A percentile compares a stretch with the other conserved stretches of the same genome.
Conservation (phyloP, 805 yeast species). For the Huiozyma sinensis region DNA sequence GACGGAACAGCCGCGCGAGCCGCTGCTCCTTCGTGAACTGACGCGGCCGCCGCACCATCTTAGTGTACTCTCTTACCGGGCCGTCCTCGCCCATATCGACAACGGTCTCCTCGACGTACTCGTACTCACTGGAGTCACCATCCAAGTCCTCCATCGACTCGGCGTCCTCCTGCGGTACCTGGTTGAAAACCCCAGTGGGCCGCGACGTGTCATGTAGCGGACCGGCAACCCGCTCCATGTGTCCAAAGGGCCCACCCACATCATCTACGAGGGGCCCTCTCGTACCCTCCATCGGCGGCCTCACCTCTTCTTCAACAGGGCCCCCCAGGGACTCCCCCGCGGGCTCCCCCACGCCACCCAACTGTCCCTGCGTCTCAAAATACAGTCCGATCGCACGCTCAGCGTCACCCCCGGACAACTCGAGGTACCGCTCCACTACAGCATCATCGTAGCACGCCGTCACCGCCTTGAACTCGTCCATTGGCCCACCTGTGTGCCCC, state of each 20-base stretch:
- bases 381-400: slow-evolving; percentile 78
- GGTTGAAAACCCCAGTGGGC: slow-evolving; percentile 30
- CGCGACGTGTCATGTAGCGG: slow-evolving; percentile 11
- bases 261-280: slow-evolving; percentile 53
- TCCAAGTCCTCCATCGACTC: slow-evolving; percentile 28
- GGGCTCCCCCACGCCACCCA: slow-evolving; percentile 3
- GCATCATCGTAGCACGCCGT: slow-evolving; percentile 62
- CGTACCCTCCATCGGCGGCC: slow-evolving; percentile 65
- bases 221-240: slow-evolving; percentile 4
- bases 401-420: slow-evolving; percentile 64
- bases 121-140: slow-evolving; percentile 30
- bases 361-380: slow-evolving; percentile 50
- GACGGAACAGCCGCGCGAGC: slow-evolving; percentile 74
- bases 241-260: slow-evolving; percentile 27
- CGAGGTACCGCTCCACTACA: slow-evolving; percentile 66
- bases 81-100: slow-evolving; percentile 29
- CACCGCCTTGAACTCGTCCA: slow-evolving; percentile 67
- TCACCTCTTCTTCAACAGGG: slow-evolving; percentile 33
- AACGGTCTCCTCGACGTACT: slow-evolving; percentile 25
- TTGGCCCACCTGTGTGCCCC: slow-evolving; percentile 22
- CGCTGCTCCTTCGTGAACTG: slow-evolving; percentile 33
- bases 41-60: slow-evolving; percentile 19
- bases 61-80: slow-evolving; percentile 26
- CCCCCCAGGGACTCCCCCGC: neutral
- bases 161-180: slow-evolving; percentile 18